A percentile compares a stretch with the other conserved stretches of the same genome.
Conservation (phyloP, 768 basidiomycete genomes). For the Xanthoconium stramineum region DNA sequence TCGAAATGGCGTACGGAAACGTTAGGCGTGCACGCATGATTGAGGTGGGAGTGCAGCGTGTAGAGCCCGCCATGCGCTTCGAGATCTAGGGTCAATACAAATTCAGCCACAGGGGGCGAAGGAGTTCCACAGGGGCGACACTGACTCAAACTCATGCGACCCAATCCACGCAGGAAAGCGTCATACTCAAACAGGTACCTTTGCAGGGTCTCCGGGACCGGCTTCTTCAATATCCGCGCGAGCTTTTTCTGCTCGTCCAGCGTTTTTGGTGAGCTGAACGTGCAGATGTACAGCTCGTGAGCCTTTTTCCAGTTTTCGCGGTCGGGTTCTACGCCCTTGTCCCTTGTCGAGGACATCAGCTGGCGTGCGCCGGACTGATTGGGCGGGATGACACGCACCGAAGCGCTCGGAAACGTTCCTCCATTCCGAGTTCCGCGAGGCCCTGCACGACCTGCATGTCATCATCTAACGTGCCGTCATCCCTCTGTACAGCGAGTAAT, state of each 20-base stretch:
- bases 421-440: conserved; percentile 75
- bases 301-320: conserved; percentile 66
- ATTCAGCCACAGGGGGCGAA: background rate
- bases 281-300: conserved; percentile 51
- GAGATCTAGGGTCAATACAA: conserved; percentile 45
- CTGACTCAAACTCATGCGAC: conserved; percentile 80
- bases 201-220: conserved; percentile 45
- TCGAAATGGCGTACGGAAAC: conserved; percentile 75
- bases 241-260: conserved; percentile 56
- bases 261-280: conserved; percentile 59
- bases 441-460: conserved; percentile 57
- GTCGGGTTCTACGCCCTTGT: conserved; percentile 51
- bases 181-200: conserved; percentile 71
- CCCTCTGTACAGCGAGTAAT: conserved; percentile 51
- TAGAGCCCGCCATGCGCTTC: conserved; percentile 88
- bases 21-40: conserved; percentile 83
- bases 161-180: conserved; percentile 67
- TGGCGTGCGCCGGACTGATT: background rate
- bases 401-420: conserved; percentile 51
- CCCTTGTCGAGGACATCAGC: conserved; percentile 17
- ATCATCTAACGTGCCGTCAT: conserved; percentile 31
- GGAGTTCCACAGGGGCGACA: conserved; percentile 8
- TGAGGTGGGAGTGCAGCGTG: conserved; percentile 80
- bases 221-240: conserved; percentile 49
- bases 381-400: conserved; percentile 6